A percentile compares a stretch with the other conserved stretches of the same genome.
Evolutionary conservation across 1,284 basidiomycete genomes (phyloP).

Genomic region (Athelia sp.): DNA sequence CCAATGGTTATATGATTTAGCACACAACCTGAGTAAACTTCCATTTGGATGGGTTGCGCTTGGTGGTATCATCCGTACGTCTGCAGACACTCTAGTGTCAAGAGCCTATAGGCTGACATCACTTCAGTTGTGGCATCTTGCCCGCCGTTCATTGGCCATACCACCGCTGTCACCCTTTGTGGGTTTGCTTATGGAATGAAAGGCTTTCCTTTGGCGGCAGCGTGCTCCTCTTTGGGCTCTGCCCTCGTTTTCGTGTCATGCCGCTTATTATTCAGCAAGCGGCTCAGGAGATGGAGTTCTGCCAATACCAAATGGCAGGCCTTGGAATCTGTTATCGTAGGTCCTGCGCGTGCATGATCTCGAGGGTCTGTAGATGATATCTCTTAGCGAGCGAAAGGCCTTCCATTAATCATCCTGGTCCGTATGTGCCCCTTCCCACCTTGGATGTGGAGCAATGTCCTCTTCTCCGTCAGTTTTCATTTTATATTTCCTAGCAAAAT

Average conservation of each 20-base stretch:
- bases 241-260: conserved; percentile 59
- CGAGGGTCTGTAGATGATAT: conserved; percentile 3
- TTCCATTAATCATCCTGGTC: conserved; percentile 75
- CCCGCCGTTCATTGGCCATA: conserved; percentile 51
- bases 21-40: conserved; percentile 55
- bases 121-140: conserved; percentile 59
- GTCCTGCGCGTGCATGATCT: conserved; percentile 19
- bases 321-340: conserved; percentile 70
- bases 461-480: conserved; percentile 65
- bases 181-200: conserved; percentile 81
- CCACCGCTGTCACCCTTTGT: conserved; percentile 52
- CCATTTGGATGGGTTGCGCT: conserved; percentile 62
- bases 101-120: conserved; percentile 7
- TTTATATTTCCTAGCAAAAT: not conserved
- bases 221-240: conserved; percentile 63
- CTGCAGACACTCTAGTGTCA: conserved; percentile 3
- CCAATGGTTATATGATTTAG: conserved; percentile 66
- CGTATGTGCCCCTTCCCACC: conserved; percentile 81
- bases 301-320: conserved; percentile 71
- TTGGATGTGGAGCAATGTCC: conserved; percentile 75
- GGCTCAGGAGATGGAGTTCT: conserved; percentile 52
- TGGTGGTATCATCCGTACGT: conserved; percentile 44
- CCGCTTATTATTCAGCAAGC: conserved; percentile 52
- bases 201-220: conserved; percentile 62
- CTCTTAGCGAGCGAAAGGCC: conserved; percentile 57